These are phyloP conservation scores for Colletotrichum sidae DNA, from an alignment of 2,329 filamentous ascomycete species.

Conservation along the genomic window DNA sequence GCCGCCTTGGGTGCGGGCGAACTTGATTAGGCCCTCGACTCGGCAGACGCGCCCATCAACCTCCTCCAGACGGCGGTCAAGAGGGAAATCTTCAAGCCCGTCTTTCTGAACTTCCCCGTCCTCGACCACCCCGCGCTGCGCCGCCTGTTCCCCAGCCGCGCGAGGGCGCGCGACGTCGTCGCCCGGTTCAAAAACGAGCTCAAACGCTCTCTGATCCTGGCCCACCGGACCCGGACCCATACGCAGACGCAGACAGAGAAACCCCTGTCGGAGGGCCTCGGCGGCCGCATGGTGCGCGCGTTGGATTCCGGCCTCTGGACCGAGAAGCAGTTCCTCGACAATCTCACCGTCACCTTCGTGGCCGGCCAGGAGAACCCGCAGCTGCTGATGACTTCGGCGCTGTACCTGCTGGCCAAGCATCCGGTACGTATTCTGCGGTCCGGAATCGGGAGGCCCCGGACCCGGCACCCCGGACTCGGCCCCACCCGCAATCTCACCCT, in stretches of 20 bases:
- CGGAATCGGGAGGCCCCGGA: constrained; percentile 1
- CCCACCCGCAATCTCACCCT: constrained; percentile 1
- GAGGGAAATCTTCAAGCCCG: constrained; percentile 47
- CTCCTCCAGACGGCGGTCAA: constrained; percentile 44
- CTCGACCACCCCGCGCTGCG: constrained; percentile 41
- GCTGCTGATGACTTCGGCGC: constrained; percentile 48
- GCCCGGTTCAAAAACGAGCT: constrained; percentile 43
- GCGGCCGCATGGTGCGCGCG: constrained; percentile 41
- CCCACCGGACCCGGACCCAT: not conserved
- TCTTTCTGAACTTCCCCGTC: constrained; percentile 49
- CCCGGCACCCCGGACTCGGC: not conserved
- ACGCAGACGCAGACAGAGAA: not conserved
- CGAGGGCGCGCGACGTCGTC: constrained; percentile 42
- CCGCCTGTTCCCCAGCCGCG: constrained; percentile 42
- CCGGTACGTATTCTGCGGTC: constrained; percentile 35
- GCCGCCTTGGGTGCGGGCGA: not conserved
- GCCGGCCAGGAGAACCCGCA: constrained; percentile 57
- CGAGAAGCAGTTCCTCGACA: constrained; percentile 53
- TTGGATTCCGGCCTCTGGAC: constrained; percentile 38
- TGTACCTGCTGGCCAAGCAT: constrained; percentile 52
- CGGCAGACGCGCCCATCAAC: constrained; percentile 39
- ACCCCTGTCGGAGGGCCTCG: constrained; percentile 33
- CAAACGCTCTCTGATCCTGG: constrained; percentile 33
- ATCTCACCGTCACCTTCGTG: constrained; percentile 53
- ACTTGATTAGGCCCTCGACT: constrained; percentile 41